These are phyloP conservation scores for Sporisorium sorghi DNA, from an alignment of 1,284 basidiomycete genomes.

Conservation along the genomic window DNA sequence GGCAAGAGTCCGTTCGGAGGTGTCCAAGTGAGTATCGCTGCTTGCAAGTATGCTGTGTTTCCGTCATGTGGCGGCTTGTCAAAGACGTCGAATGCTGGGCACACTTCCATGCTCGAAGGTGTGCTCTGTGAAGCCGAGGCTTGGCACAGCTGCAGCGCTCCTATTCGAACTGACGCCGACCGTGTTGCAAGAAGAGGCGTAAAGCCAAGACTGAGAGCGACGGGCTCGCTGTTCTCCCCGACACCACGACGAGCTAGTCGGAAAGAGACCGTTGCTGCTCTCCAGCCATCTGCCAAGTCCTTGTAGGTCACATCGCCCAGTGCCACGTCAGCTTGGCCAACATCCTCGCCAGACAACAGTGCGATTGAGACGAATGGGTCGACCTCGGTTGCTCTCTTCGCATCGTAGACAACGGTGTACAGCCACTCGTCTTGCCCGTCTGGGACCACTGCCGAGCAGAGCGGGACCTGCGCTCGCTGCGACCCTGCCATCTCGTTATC, in stretches of 20 bases:
- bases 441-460: constrained; percentile 22
- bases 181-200: background rate
- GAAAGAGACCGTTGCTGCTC: background rate
- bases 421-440: constrained; percentile 1
- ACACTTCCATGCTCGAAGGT: constrained; percentile 7
- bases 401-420: constrained; percentile 19
- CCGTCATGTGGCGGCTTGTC: background rate
- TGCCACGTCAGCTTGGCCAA: background rate
- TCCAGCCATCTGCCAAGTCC: constrained; percentile 13
- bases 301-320: background rate
- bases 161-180: constrained; percentile 10
- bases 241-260: background rate
- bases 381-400: background rate
- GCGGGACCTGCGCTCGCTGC: constrained; percentile 3
- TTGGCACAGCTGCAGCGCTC: constrained; percentile 21
- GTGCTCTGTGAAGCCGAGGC: background rate
- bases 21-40: constrained; percentile 14
- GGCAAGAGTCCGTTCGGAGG: background rate
- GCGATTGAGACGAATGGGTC: background rate
- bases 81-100: constrained; percentile 1
- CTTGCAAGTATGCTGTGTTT: background rate
- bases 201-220: constrained; percentile 23
- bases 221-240: background rate
- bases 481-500: background rate
- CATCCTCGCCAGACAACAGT: background rate